A percentile compares a stretch with the other conserved stretches of the same genome.
phyloP scores from a whole-genome alignment of 345 rosid genomes.

The Physaria fendleri region DNA sequence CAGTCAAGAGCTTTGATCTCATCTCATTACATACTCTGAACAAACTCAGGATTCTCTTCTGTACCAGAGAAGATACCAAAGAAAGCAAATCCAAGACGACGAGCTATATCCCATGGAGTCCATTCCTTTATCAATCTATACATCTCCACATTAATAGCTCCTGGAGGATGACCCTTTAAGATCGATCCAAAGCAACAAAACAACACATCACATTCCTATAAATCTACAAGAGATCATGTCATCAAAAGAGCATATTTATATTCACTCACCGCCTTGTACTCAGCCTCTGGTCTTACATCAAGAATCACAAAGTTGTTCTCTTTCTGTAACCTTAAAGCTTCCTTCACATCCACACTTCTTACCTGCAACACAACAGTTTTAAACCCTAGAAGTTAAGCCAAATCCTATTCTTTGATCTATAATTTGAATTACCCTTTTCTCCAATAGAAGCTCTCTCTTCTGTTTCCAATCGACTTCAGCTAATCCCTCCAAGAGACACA shows the following conservation, averaged over 20 bases:
- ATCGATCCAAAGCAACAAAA: neutral
- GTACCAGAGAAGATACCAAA: constrained; percentile 96
- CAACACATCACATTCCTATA: neutral
- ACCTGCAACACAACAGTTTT: constrained; percentile 44
- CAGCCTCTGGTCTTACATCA: constrained; percentile 93
- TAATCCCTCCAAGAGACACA: constrained; percentile 42
- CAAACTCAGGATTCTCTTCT: constrained; percentile 90
- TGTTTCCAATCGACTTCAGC: constrained; percentile 96
- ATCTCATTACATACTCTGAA: constrained; percentile 41
- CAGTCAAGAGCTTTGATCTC: neutral
- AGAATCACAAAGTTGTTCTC: constrained; percentile 97
- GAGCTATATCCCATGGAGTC: constrained; percentile 99
- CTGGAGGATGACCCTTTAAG: constrained; percentile 75
- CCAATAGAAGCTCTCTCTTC: constrained; percentile 68
- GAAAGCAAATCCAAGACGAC: constrained; percentile 95
- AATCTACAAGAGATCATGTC: neutral
- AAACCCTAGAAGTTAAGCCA: neutral
- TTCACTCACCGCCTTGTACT: constrained; percentile 72
- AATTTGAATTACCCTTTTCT: constrained; percentile 59
- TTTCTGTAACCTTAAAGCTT: constrained; percentile 86
- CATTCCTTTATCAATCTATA: constrained; percentile 94
- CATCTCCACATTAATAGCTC: constrained; percentile 86
- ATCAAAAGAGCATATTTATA: neutral
- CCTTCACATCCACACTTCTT: constrained; percentile 91
- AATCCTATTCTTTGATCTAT: neutral